Conservation (phyloP, 1,284 basidiomycete species). For the Peniophora sp. region DNA sequence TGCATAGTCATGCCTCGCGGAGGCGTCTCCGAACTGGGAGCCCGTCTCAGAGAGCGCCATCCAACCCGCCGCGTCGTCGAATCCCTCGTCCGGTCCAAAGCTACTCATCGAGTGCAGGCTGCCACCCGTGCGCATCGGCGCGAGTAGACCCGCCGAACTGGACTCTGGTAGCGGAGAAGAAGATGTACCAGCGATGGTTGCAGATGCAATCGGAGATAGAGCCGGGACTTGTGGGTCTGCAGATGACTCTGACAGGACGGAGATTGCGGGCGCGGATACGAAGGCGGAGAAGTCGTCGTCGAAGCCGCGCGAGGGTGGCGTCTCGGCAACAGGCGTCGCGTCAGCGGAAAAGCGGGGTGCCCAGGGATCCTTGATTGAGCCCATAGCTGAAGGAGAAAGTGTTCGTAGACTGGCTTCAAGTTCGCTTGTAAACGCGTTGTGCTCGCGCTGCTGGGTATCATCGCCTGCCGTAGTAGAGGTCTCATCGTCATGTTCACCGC, state of each 20-base stretch:
- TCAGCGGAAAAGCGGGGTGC: not conserved
- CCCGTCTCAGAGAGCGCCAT: not conserved
- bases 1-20: too few species aligned
- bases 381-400: not conserved
- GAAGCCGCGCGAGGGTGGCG: conserved; percentile 31
- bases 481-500: conserved; percentile 10
- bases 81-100: conserved; percentile 5
- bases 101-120: conserved; percentile 42
- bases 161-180: not conserved
- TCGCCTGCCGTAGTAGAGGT: conserved; percentile 10
- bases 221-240: not conserved
- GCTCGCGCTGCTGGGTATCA: conserved; percentile 6
- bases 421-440: not conserved
- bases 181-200: not conserved
- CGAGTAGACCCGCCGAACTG: conserved; percentile 10
- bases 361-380: not conserved
- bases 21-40: not conserved
- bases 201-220: too few species aligned
- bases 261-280: conserved; percentile 34
- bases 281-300: conserved; percentile 77
- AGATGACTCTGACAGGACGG: not conserved
- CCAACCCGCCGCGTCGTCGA: conserved; percentile 4
- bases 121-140: conserved; percentile 25
- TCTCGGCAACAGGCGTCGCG: not conserved
- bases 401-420: not conserved